Evolutionary conservation across 2,329 filamentous ascomycete genomes (phyloP).

Genomic region (Aureobasidium sp.): DNA sequence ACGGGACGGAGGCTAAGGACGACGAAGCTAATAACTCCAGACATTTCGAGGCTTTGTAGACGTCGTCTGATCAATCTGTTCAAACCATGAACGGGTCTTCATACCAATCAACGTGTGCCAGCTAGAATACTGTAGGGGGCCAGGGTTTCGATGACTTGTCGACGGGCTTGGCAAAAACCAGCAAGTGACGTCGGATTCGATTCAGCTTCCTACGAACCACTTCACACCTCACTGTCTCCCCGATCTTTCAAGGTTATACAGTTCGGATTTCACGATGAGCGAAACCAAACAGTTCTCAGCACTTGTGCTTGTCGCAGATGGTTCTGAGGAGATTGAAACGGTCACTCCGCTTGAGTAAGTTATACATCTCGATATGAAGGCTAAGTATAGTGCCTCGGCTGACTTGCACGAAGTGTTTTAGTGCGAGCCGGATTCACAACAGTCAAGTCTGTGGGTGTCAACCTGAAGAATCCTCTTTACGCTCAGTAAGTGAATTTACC

Average conservation of each 20-base stretch:
- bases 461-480: conserved; percentile 24
- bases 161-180: neutral
- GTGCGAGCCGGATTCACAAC: conserved; percentile 28
- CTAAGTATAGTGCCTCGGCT: neutral
- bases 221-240: neutral
- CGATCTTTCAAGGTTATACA: neutral
- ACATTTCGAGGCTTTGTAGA: neutral
- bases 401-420: conserved; percentile 22
- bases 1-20: neutral
- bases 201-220: neutral
- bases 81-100: neutral
- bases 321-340: conserved; percentile 34
- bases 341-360: conserved; percentile 31
- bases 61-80: neutral
- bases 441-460: conserved; percentile 28
- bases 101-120: neutral
- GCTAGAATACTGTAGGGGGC: neutral
- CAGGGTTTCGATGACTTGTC: neutral
- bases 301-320: conserved; percentile 30
- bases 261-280: neutral
- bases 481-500: conserved; percentile 21
- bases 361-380: neutral
- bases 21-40: neutral
- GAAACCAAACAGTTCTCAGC: conserved; percentile 18
- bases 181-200: neutral